Evolutionary conservation across 805 yeast genomes (phyloP).

Genomic region (Candida jianshihensis): DNA sequence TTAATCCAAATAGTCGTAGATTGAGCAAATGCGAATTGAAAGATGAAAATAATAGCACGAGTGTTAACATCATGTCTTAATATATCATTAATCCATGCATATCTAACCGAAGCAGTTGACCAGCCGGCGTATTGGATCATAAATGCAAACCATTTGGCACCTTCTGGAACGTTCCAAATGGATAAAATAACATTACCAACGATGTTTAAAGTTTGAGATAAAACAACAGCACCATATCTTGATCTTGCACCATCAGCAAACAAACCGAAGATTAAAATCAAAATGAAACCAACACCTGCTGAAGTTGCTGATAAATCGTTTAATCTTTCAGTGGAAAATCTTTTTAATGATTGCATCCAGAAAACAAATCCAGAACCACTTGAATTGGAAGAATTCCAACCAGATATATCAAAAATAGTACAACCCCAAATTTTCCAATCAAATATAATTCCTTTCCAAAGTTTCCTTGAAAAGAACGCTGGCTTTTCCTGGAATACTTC

Average conservation of each 20-base stretch:
- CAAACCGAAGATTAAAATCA: not conserved
- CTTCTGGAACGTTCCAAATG: conserved; percentile 41
- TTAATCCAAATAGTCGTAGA: conserved; percentile 48
- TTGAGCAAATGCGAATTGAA: conserved; percentile 45
- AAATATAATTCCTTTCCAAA: conserved; percentile 45
- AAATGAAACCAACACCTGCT: conserved; percentile 1
- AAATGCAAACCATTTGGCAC: conserved; percentile 47
- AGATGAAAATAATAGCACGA: conserved; percentile 42
- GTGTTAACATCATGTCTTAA: conserved; percentile 46
- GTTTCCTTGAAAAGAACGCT: conserved; percentile 32
- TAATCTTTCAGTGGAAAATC: conserved; percentile 29
- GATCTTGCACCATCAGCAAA: conserved; percentile 32
- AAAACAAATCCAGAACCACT: conserved; percentile 34
- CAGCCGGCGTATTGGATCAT: conserved; percentile 8
- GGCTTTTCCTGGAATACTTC: conserved; percentile 21
- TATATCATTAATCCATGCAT: conserved; percentile 54
- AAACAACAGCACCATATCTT: conserved; percentile 35
- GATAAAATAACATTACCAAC: conserved; percentile 40
- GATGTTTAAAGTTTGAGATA: conserved; percentile 38
- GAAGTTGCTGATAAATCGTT: conserved; percentile 39
- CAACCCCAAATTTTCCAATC: conserved; percentile 53
- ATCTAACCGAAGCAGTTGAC: conserved; percentile 13
- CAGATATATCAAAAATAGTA: conserved; percentile 40
- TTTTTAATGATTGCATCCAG: conserved; percentile 42
- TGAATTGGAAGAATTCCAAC: conserved; percentile 52